Evolutionary conservation across 345 rosid species (phyloP), one percentile per base, ranked within the genome.

Genomic region (Aquilaria malaccensis): DNA sequence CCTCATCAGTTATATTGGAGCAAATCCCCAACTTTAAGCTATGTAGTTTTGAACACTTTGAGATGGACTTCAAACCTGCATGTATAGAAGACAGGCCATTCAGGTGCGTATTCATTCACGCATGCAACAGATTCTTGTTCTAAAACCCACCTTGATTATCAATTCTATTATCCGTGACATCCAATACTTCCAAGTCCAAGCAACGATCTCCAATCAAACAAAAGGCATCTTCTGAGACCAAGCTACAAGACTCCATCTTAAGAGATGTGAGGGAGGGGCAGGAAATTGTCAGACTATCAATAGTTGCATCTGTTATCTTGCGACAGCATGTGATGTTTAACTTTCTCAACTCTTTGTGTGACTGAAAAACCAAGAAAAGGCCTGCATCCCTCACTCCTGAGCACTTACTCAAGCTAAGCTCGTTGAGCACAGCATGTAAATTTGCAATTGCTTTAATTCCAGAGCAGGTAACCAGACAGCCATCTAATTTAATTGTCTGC

Each of bases 181-280:
- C 82, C 50, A 79, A 64, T 65, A 75, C 82, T 54, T 79, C 75
- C 52, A 79, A 75, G 62, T 63, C 65, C 33, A 57, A 63, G 56
- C 83, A 79, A 59, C 70, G 77, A 11, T 66, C 72, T 56, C 83
- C 83, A 45, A 76, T 73, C 70, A 79, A 68, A 73, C 73, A 51
- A 69, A 79, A 79, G 55, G 83, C 78, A 56, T 73, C 78, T 66
- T 71, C 73, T 56, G 77, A 54, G 54, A 79, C 80, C 64, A 67
- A 73, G 64, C 77, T 72, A 62, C 83, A 79, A 64, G 80, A 75
- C 65, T 79, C 83, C 83, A 79, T 79, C 77, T 67, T 75, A 55
- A 78, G 67, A 49, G 77, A 79, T 52, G 70, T 75, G 47, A 79
- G 77, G 54, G 55, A 55, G 56, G 79, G 68, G 47, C 83, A 75